Percentiles rank a stretch among this genome's conserved stretches.
phyloP scores from a whole-genome alignment of 2,329 filamentous ascomycete genomes.

The Geosmithia morbida region DNA sequence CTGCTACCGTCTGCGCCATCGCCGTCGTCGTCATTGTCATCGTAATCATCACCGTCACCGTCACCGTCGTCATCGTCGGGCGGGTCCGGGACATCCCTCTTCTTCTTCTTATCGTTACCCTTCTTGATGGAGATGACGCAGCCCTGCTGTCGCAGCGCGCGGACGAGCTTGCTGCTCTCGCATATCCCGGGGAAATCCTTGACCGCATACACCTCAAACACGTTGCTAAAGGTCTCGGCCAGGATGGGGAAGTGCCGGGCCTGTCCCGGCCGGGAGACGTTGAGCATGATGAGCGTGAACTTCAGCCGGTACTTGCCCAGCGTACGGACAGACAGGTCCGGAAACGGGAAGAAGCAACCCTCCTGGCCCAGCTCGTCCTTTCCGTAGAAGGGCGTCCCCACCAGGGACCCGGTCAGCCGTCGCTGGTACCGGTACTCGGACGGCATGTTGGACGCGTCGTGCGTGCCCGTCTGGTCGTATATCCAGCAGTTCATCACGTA shows the following conservation, averaged over 20 bases:
- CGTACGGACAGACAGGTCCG: slow-evolving; percentile 66
- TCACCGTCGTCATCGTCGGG: slow-evolving; percentile 26
- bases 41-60: slow-evolving; percentile 20
- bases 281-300: slow-evolving; percentile 60
- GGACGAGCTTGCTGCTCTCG: slow-evolving; percentile 60
- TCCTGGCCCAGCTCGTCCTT: slow-evolving; percentile 58
- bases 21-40: slow-evolving; percentile 1
- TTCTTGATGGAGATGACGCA: slow-evolving; percentile 80
- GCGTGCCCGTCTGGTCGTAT: slow-evolving; percentile 51
- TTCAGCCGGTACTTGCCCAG: slow-evolving; percentile 62
- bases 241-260: slow-evolving; percentile 30
- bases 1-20: background rate
- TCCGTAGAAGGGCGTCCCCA: slow-evolving; percentile 63
- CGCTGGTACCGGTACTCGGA: slow-evolving; percentile 59
- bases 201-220: slow-evolving; percentile 70
- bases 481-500: slow-evolving; percentile 67
- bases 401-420: slow-evolving; percentile 65
- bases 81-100: slow-evolving; percentile 8
- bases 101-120: slow-evolving; percentile 51
- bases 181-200: slow-evolving; percentile 82
- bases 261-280: slow-evolving; percentile 39
- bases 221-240: slow-evolving; percentile 44
- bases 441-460: slow-evolving; percentile 58
- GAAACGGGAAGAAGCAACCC: slow-evolving; percentile 77
- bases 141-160: slow-evolving; percentile 62